Evolutionary conservation across 2,329 filamentous ascomycete species (phyloP).

Genomic region (Emmonsiellopsis sp.): DNA sequence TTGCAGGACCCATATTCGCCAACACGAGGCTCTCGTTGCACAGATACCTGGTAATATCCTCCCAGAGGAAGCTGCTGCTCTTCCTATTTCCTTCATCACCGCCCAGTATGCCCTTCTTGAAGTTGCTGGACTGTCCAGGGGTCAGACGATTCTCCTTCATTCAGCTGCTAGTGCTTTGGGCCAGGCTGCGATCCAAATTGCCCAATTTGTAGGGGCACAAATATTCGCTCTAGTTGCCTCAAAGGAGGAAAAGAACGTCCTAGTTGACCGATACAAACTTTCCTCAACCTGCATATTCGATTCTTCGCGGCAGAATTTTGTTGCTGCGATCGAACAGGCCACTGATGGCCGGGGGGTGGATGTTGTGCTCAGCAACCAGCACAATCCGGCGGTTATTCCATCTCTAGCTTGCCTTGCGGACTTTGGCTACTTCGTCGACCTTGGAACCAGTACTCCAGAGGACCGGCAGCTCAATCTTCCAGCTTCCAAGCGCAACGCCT

Average conservation of each 20-base stretch:
- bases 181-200: slow-evolving; percentile 14
- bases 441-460: neutral
- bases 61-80: slow-evolving; percentile 10
- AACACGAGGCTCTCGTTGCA: slow-evolving; percentile 5
- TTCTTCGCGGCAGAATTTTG: neutral
- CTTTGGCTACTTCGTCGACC: neutral
- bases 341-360: slow-evolving; percentile 13
- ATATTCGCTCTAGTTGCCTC: slow-evolving; percentile 13
- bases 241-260: slow-evolving; percentile 8
- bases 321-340: neutral
- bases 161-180: slow-evolving; percentile 15
- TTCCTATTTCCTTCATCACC: slow-evolving; percentile 11
- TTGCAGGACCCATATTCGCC: neutral
- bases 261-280: slow-evolving; percentile 10
- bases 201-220: slow-evolving; percentile 11
- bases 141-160: slow-evolving; percentile 14
- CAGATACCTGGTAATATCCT: slow-evolving; percentile 11
- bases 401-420: neutral
- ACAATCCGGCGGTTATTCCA: neutral
- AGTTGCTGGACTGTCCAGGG: slow-evolving; percentile 8
- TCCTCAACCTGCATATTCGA: slow-evolving; percentile 11
- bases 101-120: slow-evolving; percentile 11
- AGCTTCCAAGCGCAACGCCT: neutral
- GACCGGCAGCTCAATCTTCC: neutral
- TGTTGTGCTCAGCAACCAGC: slow-evolving; percentile 9